Percentiles rank a stretch among this genome's conserved stretches.
Evolutionary conservation across 352 stramenopile species (phyloP).

Genomic region (Pythium chondricola): DNA sequence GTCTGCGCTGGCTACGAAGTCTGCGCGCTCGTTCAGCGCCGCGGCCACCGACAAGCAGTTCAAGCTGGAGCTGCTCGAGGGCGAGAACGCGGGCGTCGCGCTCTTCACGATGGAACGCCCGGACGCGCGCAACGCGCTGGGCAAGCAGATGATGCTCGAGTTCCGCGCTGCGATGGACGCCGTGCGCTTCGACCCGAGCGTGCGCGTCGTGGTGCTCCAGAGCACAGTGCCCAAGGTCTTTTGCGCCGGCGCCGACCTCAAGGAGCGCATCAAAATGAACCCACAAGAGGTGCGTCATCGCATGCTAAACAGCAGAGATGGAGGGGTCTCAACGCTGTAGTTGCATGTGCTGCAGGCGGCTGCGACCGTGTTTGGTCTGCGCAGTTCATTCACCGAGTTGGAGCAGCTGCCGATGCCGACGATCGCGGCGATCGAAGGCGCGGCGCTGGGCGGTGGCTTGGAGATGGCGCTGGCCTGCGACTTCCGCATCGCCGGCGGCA

Average conservation of each 20-base stretch:
- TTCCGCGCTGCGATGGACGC: slow-evolving; percentile 11
- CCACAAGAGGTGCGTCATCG: slow-evolving; percentile 53
- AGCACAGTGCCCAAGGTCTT: slow-evolving; percentile 81
- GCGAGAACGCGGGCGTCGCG: slow-evolving; percentile 49
- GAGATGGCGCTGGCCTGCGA: slow-evolving; percentile 91
- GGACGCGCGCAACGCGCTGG: slow-evolving; percentile 69
- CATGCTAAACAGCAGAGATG: no score
- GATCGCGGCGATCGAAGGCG: slow-evolving; percentile 89
- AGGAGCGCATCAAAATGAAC: slow-evolving; percentile 87
- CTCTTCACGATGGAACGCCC: slow-evolving; percentile 66
- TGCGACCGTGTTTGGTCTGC: slow-evolving; percentile 65
- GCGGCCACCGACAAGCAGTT: slow-evolving; percentile 47
- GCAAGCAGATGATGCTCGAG: slow-evolving; percentile 77
- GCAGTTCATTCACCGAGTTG: slow-evolving; percentile 79
- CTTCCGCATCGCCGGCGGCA: slow-evolving; percentile 85
- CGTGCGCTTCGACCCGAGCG: slow-evolving; percentile 25
- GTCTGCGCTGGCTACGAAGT: background rate
- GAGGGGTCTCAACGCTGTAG: no score
- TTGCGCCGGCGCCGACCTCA: slow-evolving; percentile 86
- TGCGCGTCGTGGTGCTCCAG: slow-evolving; percentile 69
- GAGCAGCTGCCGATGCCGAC: slow-evolving; percentile 89
- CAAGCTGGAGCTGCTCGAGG: slow-evolving; percentile 52
- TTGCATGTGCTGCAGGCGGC: slow-evolving; percentile 28
- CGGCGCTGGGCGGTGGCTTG: slow-evolving; percentile 87
- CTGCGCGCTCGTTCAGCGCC: background rate